These are phyloP conservation scores for Carex parvula DNA, from an alignment of 176 grass and related monocot species.

Conservation along the genomic window DNA sequence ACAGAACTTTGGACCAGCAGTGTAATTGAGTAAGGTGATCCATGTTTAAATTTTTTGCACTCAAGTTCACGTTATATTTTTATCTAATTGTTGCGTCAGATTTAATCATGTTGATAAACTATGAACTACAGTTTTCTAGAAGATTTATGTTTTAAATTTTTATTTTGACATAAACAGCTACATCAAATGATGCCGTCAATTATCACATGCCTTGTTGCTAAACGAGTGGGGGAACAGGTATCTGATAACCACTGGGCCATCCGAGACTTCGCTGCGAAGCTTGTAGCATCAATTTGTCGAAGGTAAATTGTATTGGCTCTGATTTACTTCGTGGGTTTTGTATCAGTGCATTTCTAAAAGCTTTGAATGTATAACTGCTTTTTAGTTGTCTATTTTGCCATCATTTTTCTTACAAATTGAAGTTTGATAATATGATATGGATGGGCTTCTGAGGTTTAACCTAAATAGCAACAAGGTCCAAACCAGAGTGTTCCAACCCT, in stretches of 20 bases:
- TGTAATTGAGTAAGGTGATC: not conserved
- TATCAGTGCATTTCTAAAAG: not conserved
- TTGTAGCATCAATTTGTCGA: slow-evolving; percentile 74
- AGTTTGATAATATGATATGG: not conserved
- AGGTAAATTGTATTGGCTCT: slow-evolving; percentile 40
- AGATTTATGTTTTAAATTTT: not conserved
- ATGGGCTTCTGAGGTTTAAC: not conserved
- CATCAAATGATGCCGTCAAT: slow-evolving; percentile 93
- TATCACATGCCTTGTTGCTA: slow-evolving; percentile 76
- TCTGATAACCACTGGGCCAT: slow-evolving; percentile 94
- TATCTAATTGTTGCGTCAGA: not conserved
- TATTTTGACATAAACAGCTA: slow-evolving; percentile 46
- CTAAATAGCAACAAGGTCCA: not conserved
- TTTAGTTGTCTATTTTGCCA: not conserved
- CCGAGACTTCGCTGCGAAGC: slow-evolving; percentile 80
- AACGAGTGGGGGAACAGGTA: slow-evolving; percentile 72
- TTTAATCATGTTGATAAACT: not conserved
- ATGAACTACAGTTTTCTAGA: not conserved
- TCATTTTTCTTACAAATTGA: not conserved
- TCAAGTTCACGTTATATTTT: not conserved
- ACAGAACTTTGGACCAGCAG: not conserved
- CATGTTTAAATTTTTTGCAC: not conserved
- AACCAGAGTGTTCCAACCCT: not conserved
- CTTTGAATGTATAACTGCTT: not conserved
- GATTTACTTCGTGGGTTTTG: slow-evolving; percentile 1